These are phyloP conservation scores for Sicyos edulis DNA, from an alignment of 306 rosid genomes.

Conservation along the genomic window DNA sequence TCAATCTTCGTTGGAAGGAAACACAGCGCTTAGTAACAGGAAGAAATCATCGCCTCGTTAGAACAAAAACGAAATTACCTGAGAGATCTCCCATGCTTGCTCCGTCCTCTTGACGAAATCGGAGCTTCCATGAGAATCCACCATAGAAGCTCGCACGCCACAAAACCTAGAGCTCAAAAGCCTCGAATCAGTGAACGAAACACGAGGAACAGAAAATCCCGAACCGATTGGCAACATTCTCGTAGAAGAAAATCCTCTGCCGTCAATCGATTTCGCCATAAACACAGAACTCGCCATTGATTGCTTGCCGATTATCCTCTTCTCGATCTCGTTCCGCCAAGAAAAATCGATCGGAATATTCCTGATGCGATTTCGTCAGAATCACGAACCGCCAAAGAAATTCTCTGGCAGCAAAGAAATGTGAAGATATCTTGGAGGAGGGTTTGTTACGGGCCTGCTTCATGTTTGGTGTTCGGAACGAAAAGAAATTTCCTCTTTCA, in stretches of 20 bases:
- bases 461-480: not conserved
- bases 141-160: conserved; percentile 54
- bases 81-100: conserved; percentile 79
- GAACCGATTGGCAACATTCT: conserved; percentile 11
- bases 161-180: conserved; percentile 25
- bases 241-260: conserved; percentile 25
- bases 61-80: conserved; percentile 51
- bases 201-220: conserved; percentile 19
- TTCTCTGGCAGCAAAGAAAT: conserved; percentile 9
- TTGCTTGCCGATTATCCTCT: conserved; percentile 15
- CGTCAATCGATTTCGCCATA: conserved; percentile 23
- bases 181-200: conserved; percentile 22
- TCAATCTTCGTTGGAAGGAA: conserved; percentile 1
- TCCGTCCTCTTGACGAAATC: conserved; percentile 74
- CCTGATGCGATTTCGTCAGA: not conserved
- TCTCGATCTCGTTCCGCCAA: not conserved
- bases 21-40: not conserved
- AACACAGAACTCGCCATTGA: conserved; percentile 40
- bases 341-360: not conserved
- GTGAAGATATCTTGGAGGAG: conserved; percentile 17
- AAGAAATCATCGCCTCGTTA: not conserved
- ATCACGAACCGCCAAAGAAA: not conserved
- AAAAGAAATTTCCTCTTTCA: not conserved
- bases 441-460: conserved; percentile 17
- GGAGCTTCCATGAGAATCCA: conserved; percentile 63